These are phyloP conservation scores for Solanum arcanum DNA, from an alignment of 257 asterid species.

Conservation along the genomic window DNA sequence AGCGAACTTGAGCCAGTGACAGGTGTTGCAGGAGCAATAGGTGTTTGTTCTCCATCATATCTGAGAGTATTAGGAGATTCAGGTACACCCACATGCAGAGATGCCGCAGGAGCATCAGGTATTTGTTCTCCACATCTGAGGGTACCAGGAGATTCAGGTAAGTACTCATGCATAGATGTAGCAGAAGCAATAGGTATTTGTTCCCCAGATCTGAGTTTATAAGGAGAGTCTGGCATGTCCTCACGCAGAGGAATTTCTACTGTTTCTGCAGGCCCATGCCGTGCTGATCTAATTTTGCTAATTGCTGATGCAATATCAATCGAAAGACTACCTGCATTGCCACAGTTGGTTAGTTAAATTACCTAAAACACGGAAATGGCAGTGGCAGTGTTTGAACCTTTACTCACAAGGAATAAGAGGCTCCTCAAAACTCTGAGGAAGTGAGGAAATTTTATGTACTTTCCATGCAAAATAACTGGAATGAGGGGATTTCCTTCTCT, in stretches of 20 bases:
- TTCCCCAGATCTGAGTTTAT: not conserved
- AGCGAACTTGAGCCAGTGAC: constrained; percentile 19
- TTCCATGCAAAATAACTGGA: constrained; percentile 43
- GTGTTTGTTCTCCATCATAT: constrained; percentile 16
- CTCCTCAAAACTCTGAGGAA: constrained; percentile 45
- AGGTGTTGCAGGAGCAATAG: constrained; percentile 65
- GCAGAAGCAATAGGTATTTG: not conserved
- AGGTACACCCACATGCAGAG: not conserved
- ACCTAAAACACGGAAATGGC: not conserved
- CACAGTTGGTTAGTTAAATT: not conserved
- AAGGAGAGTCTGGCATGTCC: constrained; percentile 6
- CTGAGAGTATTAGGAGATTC: constrained; percentile 6
- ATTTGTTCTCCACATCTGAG: constrained; percentile 20
- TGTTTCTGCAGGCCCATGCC: constrained; percentile 6
- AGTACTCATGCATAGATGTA: not conserved
- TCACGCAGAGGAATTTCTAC: not conserved
- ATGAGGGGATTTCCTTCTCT: constrained; percentile 28
- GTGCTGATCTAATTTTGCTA: not conserved
- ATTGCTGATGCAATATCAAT: constrained; percentile 15
- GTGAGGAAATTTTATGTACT: constrained; percentile 22
- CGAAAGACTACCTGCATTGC: constrained; percentile 26
- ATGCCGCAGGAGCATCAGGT: not conserved
- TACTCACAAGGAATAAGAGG: constrained; percentile 56
- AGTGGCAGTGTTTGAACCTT: not conserved
- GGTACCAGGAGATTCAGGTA: constrained; percentile 2